Percentiles rank a stretch among this genome's conserved stretches.
phyloP scores from a whole-genome alignment of 2,329 filamentous ascomycete species.

The Fusarium solani-melongenae region DNA sequence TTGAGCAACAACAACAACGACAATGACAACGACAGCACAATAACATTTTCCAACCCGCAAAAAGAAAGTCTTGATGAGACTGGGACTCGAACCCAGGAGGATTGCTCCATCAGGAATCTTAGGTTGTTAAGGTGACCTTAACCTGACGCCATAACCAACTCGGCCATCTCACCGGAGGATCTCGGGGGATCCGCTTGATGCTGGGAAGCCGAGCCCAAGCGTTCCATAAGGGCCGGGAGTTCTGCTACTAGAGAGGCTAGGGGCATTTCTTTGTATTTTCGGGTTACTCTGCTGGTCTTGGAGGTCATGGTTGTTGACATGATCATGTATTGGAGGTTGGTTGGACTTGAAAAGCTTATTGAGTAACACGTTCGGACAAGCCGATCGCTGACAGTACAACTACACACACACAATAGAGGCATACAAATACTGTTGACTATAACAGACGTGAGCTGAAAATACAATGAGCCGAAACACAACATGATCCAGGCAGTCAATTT shows the following conservation, averaged over 20 bases:
- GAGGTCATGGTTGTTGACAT: neutral
- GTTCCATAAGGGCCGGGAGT: slow-evolving; percentile 1
- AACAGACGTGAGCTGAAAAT: neutral
- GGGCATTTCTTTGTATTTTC: neutral
- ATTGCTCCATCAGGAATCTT: slow-evolving; percentile 35
- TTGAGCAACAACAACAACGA: neutral
- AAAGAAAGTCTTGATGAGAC: slow-evolving; percentile 30
- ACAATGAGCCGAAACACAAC: neutral
- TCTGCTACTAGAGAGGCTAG: neutral
- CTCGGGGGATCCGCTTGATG: slow-evolving; percentile 25
- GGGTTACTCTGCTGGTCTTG: no score
- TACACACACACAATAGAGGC: neutral
- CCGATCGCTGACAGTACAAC: neutral
- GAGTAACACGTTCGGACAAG: neutral
- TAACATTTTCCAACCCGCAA: neutral
- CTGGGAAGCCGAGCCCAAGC: neutral
- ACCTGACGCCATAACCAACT: slow-evolving; percentile 39
- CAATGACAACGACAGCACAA: neutral
- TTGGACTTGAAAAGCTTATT: neutral
- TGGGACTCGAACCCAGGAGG: slow-evolving; percentile 38
- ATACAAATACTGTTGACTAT: neutral
- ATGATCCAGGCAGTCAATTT: neutral
- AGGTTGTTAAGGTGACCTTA: slow-evolving; percentile 36
- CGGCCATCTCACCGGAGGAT: slow-evolving; percentile 32
- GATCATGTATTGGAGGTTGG: neutral